A percentile compares a stretch with the other conserved stretches of the same genome.
These are phyloP conservation scores for Magnolia officinalis DNA, from an alignment of 164 flowering plant genomes.

Conservation along the genomic window DNA sequence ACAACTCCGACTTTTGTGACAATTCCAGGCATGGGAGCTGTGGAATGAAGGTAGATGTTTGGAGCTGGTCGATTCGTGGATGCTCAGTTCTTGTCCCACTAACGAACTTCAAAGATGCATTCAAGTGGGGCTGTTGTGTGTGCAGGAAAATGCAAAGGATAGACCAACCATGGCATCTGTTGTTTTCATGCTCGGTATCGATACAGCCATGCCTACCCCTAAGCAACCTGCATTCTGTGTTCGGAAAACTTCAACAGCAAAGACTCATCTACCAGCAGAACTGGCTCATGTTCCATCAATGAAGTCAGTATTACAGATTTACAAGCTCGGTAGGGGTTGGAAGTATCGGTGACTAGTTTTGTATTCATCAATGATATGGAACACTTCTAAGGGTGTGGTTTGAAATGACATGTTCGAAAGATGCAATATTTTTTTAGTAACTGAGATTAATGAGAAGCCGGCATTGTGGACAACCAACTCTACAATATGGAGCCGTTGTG, in stretches of 20 bases:
- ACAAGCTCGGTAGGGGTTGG: neutral
- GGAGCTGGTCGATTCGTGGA: constrained; percentile 1
- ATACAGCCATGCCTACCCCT: constrained; percentile 22
- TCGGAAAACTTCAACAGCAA: neutral
- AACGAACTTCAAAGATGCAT: constrained; percentile 10
- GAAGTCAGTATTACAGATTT: neutral
- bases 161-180: constrained; percentile 14
- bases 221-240: constrained; percentile 2
- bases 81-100: neutral
- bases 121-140: constrained; percentile 14
- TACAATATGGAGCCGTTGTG: no score
- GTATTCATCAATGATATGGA: no score
- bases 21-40: constrained; percentile 11
- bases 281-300: neutral
- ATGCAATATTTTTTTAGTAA: no score
- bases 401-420: no score
- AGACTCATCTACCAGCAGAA: neutral
- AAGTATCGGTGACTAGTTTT: neutral
- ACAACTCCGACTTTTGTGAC: neutral
- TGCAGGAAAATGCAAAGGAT: constrained; percentile 10
- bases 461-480: no score
- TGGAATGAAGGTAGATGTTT: constrained; percentile 12
- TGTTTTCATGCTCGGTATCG: constrained; percentile 17
- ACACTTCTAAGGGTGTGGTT: no score
- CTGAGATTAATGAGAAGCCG: no score